These are phyloP conservation scores for Clavaria fumosa DNA, from an alignment of 768 basidiomycete species.

Conservation along the genomic window DNA sequence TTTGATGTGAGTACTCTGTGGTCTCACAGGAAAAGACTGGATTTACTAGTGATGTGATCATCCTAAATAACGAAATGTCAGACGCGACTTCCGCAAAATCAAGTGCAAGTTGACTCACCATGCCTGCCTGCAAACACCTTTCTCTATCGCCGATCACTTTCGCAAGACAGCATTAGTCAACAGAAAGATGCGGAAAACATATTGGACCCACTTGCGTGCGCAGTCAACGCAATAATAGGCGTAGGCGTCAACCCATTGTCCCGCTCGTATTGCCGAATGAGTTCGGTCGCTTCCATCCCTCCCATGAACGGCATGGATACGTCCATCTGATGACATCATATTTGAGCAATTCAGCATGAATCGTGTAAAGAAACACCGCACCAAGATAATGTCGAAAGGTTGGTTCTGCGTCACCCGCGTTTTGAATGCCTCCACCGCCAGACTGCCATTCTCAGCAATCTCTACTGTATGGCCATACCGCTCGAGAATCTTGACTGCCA, in stretches of 20 bases:
- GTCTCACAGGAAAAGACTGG: background rate
- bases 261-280: constrained; percentile 76
- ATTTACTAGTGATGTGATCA: constrained; percentile 21
- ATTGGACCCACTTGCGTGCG: constrained; percentile 74
- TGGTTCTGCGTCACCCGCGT: constrained; percentile 49
- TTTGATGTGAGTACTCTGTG: background rate
- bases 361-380: constrained; percentile 24
- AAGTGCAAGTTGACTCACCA: constrained; percentile 19
- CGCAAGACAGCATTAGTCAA: background rate
- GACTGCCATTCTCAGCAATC: constrained; percentile 92
- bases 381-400: constrained; percentile 86
- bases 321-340: constrained; percentile 56
- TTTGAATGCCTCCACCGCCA: constrained; percentile 89
- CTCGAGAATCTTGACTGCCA: constrained; percentile 93
- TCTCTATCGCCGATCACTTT: constrained; percentile 82
- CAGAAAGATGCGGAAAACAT: background rate
- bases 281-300: constrained; percentile 92
- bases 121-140: constrained; percentile 60
- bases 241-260: constrained; percentile 53
- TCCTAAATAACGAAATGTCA: constrained; percentile 10
- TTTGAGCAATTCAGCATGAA: constrained; percentile 4
- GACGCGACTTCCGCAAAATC: constrained; percentile 3
- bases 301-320: constrained; percentile 99
- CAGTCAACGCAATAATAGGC: constrained; percentile 93
- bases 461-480: constrained; percentile 91